phyloP scores from a whole-genome alignment of 73 alveolate genomes.

The Paramecium tetraurelia region DNA sequence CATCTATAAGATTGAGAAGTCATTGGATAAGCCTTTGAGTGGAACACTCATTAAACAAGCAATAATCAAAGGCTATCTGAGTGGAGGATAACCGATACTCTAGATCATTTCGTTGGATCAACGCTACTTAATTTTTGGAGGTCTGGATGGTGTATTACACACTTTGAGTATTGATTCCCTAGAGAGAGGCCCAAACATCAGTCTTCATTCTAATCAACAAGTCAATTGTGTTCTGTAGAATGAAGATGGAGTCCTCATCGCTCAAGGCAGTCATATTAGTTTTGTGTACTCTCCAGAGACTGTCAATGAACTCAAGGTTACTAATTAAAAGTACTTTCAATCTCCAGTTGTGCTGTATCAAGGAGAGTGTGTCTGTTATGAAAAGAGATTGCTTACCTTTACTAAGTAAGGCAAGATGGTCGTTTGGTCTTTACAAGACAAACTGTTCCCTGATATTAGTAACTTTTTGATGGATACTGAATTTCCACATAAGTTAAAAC shows the following conservation, averaged over 20 bases:
- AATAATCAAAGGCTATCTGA: not conserved
- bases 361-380: constrained; percentile 26
- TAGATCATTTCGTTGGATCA: not conserved
- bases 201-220: not conserved
- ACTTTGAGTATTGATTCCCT: not conserved
- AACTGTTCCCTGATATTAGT: not conserved
- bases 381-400: not conserved
- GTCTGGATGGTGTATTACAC: constrained; percentile 34
- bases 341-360: not conserved
- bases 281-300: not conserved
- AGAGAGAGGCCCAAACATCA: constrained; percentile 4
- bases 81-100: not conserved
- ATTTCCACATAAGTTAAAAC: constrained; percentile 13
- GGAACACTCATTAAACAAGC: not conserved
- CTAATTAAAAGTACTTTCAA: not conserved
- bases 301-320: not conserved
- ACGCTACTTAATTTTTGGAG: constrained; percentile 42
- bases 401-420: not conserved
- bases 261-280: not conserved
- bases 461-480: not conserved
- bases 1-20: constrained; percentile 2
- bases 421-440: not conserved
- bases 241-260: not conserved
- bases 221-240: not conserved
- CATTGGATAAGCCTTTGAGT: constrained; percentile 5